phyloP scores from a whole-genome alignment of 192 early-diverging fungal species.

The Phlyctochytrium bullatum region DNA sequence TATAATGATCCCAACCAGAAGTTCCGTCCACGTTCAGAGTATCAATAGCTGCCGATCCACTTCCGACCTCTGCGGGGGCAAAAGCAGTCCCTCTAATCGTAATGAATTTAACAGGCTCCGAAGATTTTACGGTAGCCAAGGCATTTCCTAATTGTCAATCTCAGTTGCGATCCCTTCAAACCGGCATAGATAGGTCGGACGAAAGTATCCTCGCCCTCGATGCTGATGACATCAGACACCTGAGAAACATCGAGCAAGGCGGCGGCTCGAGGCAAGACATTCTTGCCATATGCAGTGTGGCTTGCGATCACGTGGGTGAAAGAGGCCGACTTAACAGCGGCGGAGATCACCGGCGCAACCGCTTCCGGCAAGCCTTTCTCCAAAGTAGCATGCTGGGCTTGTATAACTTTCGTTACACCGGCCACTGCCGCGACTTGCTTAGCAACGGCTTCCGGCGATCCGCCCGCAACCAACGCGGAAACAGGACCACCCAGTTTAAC shows the following conservation, averaged over 20 bases:
- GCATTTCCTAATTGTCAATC: conserved; percentile 70
- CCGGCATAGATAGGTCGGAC: conserved; percentile 96
- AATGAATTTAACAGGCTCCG: conserved; percentile 81
- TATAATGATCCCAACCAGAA: neutral
- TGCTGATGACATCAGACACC: conserved; percentile 82
- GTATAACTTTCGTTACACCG: conserved; percentile 79
- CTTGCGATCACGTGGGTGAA: conserved; percentile 86
- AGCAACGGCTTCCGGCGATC: conserved; percentile 52
- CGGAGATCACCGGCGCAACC: conserved; percentile 70
- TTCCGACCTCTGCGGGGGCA: conserved; percentile 59
- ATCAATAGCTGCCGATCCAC: conserved; percentile 63
- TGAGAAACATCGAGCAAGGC: conserved; percentile 88
- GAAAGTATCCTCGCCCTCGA: conserved; percentile 84
- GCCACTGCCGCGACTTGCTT: conserved; percentile 57
- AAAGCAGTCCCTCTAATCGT: conserved; percentile 92
- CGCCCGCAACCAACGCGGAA: conserved; percentile 85
- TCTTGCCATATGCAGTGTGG: conserved; percentile 91
- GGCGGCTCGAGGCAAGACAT: conserved; percentile 88
- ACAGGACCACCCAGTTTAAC: conserved; percentile 73
- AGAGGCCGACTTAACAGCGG: conserved; percentile 61
- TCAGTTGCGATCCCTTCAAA: conserved; percentile 27
- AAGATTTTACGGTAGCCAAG: conserved; percentile 91
- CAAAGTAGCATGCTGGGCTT: conserved; percentile 76
- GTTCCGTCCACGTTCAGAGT: conserved; percentile 64
- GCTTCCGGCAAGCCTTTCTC: conserved; percentile 80